Evolutionary conservation across 345 rosid species (phyloP).

Genomic region (Tarenaya hassleriana): DNA sequence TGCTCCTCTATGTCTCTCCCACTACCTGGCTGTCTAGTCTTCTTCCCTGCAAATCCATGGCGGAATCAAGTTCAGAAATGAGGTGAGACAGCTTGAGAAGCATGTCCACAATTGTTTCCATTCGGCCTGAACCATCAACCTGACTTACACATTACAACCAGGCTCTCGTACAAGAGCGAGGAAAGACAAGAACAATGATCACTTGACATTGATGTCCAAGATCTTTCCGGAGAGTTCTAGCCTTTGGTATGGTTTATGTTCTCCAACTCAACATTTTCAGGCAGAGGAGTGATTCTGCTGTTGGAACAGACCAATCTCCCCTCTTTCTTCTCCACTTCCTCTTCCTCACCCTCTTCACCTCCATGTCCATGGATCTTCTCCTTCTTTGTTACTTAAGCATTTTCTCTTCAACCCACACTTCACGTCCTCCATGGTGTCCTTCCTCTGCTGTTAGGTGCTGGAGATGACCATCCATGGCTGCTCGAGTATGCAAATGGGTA

Average conservation of each 20-base stretch:
- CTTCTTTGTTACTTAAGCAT: slow-evolving; percentile 49
- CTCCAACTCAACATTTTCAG: slow-evolving; percentile 52
- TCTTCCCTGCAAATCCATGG: no score
- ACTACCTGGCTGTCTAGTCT: no score
- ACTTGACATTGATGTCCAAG: slow-evolving; percentile 32
- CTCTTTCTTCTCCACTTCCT: slow-evolving; percentile 21
- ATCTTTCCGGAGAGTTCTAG: slow-evolving; percentile 20
- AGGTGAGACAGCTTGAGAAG: no score
- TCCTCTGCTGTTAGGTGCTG: slow-evolving; percentile 44
- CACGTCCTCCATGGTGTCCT: slow-evolving; percentile 53
- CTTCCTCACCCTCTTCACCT: no score
- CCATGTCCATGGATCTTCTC: slow-evolving; percentile 29
- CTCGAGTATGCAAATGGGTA: slow-evolving; percentile 33
- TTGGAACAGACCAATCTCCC: slow-evolving; percentile 46
- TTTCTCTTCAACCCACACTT: slow-evolving; percentile 61
- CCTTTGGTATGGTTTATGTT: slow-evolving; percentile 51
- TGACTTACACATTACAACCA: no score
- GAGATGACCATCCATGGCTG: slow-evolving; percentile 25
- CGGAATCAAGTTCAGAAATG: no score
- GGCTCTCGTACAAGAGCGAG: no score
- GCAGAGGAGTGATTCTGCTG: slow-evolving; percentile 33
- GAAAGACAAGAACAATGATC: neutral
- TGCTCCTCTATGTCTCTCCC: no score
- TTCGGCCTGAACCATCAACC: no score
- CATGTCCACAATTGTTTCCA: no score